These are phyloP conservation scores for Sclerotiophoma versabilis DNA, from an alignment of 2,329 filamentous ascomycete species.

Conservation along the genomic window DNA sequence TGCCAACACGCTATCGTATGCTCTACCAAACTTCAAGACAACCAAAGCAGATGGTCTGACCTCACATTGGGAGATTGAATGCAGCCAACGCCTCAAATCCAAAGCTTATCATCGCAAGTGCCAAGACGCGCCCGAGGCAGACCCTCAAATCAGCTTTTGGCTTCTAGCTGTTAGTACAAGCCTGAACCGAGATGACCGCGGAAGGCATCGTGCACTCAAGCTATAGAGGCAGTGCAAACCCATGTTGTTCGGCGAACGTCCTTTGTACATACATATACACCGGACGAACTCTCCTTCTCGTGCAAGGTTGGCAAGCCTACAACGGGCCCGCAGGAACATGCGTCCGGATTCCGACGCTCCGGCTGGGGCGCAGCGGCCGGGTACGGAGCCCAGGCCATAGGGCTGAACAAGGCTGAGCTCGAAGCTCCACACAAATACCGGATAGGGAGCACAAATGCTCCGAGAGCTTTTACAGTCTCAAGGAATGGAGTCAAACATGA, in stretches of 20 bases:
- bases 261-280: neutral
- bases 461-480: neutral
- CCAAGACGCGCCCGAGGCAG: neutral
- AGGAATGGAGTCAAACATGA: too few relatives aligned
- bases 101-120: neutral
- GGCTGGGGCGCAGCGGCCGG: neutral
- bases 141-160: neutral
- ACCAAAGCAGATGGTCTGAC: neutral
- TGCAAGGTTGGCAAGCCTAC: neutral
- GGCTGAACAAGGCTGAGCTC: constrained; percentile 1
- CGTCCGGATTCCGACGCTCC: neutral
- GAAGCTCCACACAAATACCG: neutral
- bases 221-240: neutral
- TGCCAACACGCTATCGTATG: neutral
- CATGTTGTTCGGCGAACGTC: neutral
- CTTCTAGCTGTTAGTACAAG: too few relatives aligned
- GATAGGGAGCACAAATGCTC: neutral
- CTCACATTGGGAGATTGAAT: neutral
- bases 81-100: neutral
- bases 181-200: too few relatives aligned
- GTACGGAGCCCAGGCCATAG: neutral
- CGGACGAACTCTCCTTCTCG: constrained; percentile 4
- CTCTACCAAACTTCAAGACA: neutral
- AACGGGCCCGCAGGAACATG: neutral
- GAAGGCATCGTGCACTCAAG: neutral